phyloP scores from a whole-genome alignment of 768 basidiomycete species.

The Naganishia vaughanmartiniae region DNA sequence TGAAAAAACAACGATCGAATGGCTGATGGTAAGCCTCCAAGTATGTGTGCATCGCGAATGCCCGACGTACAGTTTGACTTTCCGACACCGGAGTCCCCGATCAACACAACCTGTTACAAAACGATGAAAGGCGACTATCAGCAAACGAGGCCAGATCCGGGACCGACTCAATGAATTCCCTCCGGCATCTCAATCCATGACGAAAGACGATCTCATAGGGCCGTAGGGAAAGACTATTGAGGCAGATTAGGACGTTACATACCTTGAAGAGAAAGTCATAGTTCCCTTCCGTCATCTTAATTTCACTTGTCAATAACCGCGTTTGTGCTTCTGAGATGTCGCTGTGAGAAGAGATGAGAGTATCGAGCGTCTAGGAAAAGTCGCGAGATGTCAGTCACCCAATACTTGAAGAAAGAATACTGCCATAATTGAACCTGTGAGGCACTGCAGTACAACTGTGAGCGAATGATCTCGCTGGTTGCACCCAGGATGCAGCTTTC shows the following conservation, averaged over 20 bases:
- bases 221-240: neutral
- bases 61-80: constrained; percentile 72
- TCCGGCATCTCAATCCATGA: neutral
- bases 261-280: constrained; percentile 99
- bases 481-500: neutral
- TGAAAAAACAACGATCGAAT: neutral
- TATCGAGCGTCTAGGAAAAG: neutral
- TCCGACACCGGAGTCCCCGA: constrained; percentile 98
- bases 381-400: neutral
- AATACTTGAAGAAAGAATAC: neutral
- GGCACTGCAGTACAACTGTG: neutral
- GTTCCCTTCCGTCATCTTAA: constrained; percentile 82
- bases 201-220: neutral
- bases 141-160: neutral
- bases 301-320: neutral
- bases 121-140: neutral
- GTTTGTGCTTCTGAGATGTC: neutral
- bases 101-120: constrained; percentile 77
- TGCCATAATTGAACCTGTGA: neutral
- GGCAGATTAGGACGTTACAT: constrained; percentile 32
- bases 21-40: neutral
- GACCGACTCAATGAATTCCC: neutral
- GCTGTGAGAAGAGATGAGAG: neutral
- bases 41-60: neutral
- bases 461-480: neutral